phyloP scores from a whole-genome alignment of 192 early-diverging fungal species.

The Haplosporangium gracile region DNA sequence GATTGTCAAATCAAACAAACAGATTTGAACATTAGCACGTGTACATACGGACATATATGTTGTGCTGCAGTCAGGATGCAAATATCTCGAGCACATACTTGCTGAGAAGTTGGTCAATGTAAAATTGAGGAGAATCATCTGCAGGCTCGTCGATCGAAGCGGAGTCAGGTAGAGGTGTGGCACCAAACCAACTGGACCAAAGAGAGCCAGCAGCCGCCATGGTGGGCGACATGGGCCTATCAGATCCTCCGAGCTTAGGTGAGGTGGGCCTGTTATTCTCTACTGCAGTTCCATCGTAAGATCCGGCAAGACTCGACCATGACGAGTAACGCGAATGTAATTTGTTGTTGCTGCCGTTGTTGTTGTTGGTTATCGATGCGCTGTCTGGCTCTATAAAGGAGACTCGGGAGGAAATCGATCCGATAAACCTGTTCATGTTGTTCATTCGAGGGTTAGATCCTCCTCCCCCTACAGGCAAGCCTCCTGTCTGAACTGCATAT shows the following conservation, averaged over 20 bases:
- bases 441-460: slow-evolving; percentile 1
- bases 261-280: slow-evolving; percentile 11
- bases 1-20: background rate
- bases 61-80: background rate
- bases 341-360: slow-evolving; percentile 9
- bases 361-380: background rate
- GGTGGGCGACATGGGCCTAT: slow-evolving; percentile 47
- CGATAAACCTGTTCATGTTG: slow-evolving; percentile 32
- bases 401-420: slow-evolving; percentile 47
- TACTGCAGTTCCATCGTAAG: slow-evolving; percentile 23
- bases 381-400: slow-evolving; percentile 52
- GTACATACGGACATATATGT: too few relatives aligned
- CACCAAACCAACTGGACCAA: slow-evolving; percentile 50
- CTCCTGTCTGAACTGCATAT: slow-evolving; percentile 7
- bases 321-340: slow-evolving; percentile 50
- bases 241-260: slow-evolving; percentile 18
- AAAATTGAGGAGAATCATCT: slow-evolving; percentile 55
- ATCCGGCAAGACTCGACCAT: slow-evolving; percentile 50
- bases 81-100: slow-evolving; percentile 13
- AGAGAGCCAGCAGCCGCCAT: slow-evolving; percentile 40
- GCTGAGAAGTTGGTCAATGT: slow-evolving; percentile 56
- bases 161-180: slow-evolving; percentile 23
- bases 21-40: background rate
- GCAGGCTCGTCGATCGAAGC: slow-evolving; percentile 22
- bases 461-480: slow-evolving; percentile 11